Conservation (phyloP, 805 yeast genomes). For the Dipodascus albidus region DNA sequence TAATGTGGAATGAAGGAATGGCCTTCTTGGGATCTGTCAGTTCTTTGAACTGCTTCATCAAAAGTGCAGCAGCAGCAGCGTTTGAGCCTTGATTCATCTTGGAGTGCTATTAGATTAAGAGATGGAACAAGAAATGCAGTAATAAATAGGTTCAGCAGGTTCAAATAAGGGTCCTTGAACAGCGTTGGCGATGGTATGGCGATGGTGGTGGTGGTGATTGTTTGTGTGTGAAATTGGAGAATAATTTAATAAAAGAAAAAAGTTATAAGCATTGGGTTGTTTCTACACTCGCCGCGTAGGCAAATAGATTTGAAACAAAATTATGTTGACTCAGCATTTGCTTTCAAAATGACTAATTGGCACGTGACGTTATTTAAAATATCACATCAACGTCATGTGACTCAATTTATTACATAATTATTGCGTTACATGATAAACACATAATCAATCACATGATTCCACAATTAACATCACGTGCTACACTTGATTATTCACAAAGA, state of each 20-base stretch:
- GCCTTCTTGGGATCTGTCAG: constrained; percentile 87
- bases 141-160: constrained; percentile 2
- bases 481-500: neutral
- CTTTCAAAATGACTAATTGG: neutral
- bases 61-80: constrained; percentile 37
- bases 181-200: constrained; percentile 2
- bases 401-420: neutral
- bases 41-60: constrained; percentile 89
- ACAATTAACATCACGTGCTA: neutral
- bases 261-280: neutral
- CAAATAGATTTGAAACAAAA: neutral
- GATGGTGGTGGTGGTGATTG: constrained; percentile 3
- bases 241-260: too few relatives aligned
- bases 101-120: neutral
- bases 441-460: neutral
- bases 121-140: constrained; percentile 2
- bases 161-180: constrained; percentile 1
- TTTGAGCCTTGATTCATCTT: constrained; percentile 6
- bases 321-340: neutral
- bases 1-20: constrained; percentile 60
- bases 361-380: neutral
- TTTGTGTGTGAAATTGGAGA: neutral
- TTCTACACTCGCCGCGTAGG: neutral
- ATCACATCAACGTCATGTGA: neutral
- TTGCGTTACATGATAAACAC: neutral